These are phyloP conservation scores for Tricholoma sp. DNA, from an alignment of 768 basidiomycete genomes.

Conservation along the genomic window DNA sequence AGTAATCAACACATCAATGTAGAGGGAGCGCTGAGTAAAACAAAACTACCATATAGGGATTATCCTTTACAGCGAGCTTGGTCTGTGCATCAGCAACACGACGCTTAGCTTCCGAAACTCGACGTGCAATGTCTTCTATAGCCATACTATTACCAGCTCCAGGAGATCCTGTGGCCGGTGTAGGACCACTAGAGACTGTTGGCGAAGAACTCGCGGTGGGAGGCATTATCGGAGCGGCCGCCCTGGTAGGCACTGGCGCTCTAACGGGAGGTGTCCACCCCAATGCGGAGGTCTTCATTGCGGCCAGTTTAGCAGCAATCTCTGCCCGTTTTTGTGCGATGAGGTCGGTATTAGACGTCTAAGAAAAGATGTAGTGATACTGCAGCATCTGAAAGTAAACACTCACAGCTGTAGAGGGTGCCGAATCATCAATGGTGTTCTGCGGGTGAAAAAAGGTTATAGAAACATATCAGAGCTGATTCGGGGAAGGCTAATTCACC, in stretches of 20 bases:
- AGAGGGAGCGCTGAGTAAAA: background rate
- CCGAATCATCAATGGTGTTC: slow-evolving; percentile 45
- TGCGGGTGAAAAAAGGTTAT: slow-evolving; percentile 58
- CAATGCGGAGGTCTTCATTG: slow-evolving; percentile 49
- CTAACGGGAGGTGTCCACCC: slow-evolving; percentile 30
- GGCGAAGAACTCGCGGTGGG: slow-evolving; percentile 30
- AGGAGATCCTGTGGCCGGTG: slow-evolving; percentile 36
- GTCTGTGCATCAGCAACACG: slow-evolving; percentile 81
- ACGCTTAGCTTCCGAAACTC: slow-evolving; percentile 81
- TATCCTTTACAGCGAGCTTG: slow-evolving; percentile 70
- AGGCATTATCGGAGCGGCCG: slow-evolving; percentile 20
- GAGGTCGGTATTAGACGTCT: slow-evolving; percentile 41
- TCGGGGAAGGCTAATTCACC: slow-evolving; percentile 65
- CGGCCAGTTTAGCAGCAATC: slow-evolving; percentile 80
- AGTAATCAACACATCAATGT: background rate
- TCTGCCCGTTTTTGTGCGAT: slow-evolving; percentile 83
- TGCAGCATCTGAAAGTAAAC: background rate
- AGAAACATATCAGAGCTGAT: slow-evolving; percentile 55
- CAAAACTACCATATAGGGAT: slow-evolving; percentile 73
- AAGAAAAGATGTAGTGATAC: background rate
- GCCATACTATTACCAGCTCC: slow-evolving; percentile 31
- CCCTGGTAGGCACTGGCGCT: slow-evolving; percentile 35
- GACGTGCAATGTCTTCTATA: slow-evolving; percentile 60
- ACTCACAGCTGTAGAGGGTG: slow-evolving; percentile 40
- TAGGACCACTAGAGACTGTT: slow-evolving; percentile 30